Base-by-base conservation (phyloP, 345 rosid species). In the Noccaea caerulescens region DNA sequence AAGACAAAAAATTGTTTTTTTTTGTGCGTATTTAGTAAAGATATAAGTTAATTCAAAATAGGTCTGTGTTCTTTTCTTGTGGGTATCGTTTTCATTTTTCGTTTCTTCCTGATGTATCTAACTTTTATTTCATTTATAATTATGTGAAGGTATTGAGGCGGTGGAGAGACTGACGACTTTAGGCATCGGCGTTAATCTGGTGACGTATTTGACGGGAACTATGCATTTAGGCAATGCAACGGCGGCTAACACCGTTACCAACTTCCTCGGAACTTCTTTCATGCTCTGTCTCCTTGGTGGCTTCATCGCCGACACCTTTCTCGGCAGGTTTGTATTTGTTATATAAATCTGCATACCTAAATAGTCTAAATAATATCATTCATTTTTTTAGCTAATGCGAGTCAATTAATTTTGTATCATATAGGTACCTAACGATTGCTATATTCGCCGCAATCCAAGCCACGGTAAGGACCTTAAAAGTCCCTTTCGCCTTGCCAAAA, bases 201-300 rank as follows among this genome's bases (percentile, higher is more conserved):
- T 94, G 76, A 94, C 97, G 4, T 94, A 94, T 77, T 32, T 91
- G 84, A 94, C 95, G 13, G 88, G 82, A 4, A 91, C 92, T 54
- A 91, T 94, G 99, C 97, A 94, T 75, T 62, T 94, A 41, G 86
- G 91, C 63, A 94, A 87, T 82, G 96, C 99, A 39, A 74, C 84
- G 14, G 79, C 97, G 3, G 99, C 99, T 36, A 94, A 87, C 83
- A 82, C 82, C 36, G 92, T 88, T 66, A 94, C 99, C 64, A 89
- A 94, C 80, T 94, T 94, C 84, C 70, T 91, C 0, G 99, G 99
- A 71, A 91, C 96, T 49, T 87, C 99, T 37, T 94, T 94, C 84
- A 88, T 94, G 97, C 86, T 94, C 43, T 89, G 97, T 71, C 83
- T 94, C 63, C 84, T 91, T 4, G 97, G 99, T 58, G 99, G 99